Evolutionary conservation across 2,329 filamentous ascomycete genomes (phyloP).

Genomic region (Chalaropsis thielavioides): DNA sequence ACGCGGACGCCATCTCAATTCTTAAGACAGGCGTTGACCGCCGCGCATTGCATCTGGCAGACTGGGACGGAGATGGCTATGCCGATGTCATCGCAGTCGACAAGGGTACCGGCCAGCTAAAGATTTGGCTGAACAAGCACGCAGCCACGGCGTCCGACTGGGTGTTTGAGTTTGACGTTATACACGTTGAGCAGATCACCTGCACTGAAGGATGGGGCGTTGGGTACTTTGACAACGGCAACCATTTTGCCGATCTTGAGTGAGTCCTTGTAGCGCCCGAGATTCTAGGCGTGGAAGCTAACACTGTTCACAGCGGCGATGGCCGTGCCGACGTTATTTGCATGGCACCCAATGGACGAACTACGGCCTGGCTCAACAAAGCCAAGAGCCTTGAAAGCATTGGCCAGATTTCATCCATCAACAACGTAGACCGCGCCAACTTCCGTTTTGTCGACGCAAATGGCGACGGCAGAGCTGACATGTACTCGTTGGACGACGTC

Average conservation of each 20-base stretch:
- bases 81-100: slow-evolving; percentile 22
- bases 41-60: slow-evolving; percentile 24
- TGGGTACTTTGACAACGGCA: slow-evolving; percentile 22
- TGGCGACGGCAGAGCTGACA: slow-evolving; percentile 26
- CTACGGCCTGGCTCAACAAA: slow-evolving; percentile 21
- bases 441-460: slow-evolving; percentile 28
- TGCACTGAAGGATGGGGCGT: slow-evolving; percentile 22
- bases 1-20: background rate
- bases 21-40: slow-evolving; percentile 19
- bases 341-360: slow-evolving; percentile 22
- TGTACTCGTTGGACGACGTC: slow-evolving; percentile 27
- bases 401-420: slow-evolving; percentile 23
- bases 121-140: slow-evolving; percentile 18
- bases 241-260: slow-evolving; percentile 25
- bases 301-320: slow-evolving; percentile 19
- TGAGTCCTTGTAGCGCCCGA: background rate
- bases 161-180: slow-evolving; percentile 14
- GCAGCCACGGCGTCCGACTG: background rate
- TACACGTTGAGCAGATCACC: background rate
- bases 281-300: background rate
- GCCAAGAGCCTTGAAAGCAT: slow-evolving; percentile 18
- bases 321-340: slow-evolving; percentile 25
- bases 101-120: slow-evolving; percentile 13
- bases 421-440: slow-evolving; percentile 26
- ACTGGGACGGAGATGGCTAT: slow-evolving; percentile 27